These are phyloP conservation scores for Solanum infundibuliforme DNA, from an alignment of 257 asterid genomes.

Conservation along the genomic window DNA sequence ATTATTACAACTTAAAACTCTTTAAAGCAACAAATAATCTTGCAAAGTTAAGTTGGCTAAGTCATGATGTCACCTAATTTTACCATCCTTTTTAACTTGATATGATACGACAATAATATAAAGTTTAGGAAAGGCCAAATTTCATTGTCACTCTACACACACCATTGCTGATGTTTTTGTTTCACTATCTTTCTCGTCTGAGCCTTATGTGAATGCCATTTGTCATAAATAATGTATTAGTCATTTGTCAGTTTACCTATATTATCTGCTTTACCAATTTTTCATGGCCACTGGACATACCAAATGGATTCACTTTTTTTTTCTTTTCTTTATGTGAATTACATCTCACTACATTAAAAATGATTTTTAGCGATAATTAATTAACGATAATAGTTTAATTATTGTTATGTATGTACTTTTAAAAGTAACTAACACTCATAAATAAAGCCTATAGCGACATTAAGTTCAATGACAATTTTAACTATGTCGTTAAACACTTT, in stretches of 20 bases:
- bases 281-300: background rate
- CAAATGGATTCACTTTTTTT: background rate
- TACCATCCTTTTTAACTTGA: background rate
- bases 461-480: too few species aligned
- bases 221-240: slow-evolving; percentile 6
- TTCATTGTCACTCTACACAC: slow-evolving; percentile 3
- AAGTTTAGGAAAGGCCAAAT: background rate
- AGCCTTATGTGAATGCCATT: slow-evolving; percentile 2
- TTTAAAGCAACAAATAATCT: background rate
- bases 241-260: slow-evolving; percentile 26
- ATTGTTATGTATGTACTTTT: too few species aligned
- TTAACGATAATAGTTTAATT: too few species aligned
- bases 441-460: background rate
- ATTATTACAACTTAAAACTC: background rate
- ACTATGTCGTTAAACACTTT: too few species aligned
- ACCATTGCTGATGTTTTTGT: slow-evolving; percentile 4
- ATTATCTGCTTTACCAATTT: slow-evolving; percentile 23
- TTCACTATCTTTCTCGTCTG: background rate
- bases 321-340: background rate
- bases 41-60: slow-evolving; percentile 13
- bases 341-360: too few species aligned
- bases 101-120: background rate
- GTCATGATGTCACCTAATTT: slow-evolving; percentile 31
- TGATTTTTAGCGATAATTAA: too few species aligned
- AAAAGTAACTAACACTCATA: background rate